Conservation (phyloP, 1,139 yeast genomes). For the Geotrichum candidum region DNA sequence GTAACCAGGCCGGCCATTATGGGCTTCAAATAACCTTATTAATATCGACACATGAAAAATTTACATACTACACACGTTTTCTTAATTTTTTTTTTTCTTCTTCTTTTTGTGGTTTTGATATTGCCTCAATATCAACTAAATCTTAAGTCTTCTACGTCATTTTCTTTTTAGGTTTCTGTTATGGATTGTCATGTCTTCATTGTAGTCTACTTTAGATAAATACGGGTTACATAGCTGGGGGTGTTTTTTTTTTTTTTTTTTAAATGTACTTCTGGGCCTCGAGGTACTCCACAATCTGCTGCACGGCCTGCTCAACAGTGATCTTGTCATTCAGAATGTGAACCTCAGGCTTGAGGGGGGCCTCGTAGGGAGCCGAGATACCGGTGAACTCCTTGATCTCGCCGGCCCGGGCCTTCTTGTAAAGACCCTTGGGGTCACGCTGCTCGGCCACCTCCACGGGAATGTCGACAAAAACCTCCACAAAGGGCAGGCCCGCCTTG, state of each 20-base stretch:
- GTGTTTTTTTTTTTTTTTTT: not conserved
- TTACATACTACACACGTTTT: not conserved
- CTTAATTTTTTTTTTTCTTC: no score
- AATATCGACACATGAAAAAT: not conserved
- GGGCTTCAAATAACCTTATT: no score
- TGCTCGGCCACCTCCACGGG: constrained; percentile 91
- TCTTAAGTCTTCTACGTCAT: no score
- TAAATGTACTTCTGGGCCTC: constrained; percentile 46
- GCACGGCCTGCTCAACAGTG: constrained; percentile 75
- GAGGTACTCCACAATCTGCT: constrained; percentile 64
- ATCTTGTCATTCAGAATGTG: constrained; percentile 68
- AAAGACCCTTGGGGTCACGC: constrained; percentile 94
- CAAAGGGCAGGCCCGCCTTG: constrained; percentile 68
- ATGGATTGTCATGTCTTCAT: not conserved
- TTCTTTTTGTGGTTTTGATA: no score
- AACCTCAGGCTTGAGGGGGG: constrained; percentile 77
- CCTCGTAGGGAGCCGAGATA: constrained; percentile 92
- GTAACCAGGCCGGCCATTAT: constrained; percentile 19
- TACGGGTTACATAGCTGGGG: not conserved
- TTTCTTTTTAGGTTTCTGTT: no score
- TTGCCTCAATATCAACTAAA: no score
- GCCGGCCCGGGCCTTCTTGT: constrained; percentile 95
- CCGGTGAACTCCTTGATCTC: constrained; percentile 93
- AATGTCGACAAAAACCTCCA: constrained; percentile 87
- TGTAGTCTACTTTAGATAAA: not conserved